Evolutionary conservation across 345 rosid species (phyloP).

Genomic region (Dipteronia dyeriana): DNA sequence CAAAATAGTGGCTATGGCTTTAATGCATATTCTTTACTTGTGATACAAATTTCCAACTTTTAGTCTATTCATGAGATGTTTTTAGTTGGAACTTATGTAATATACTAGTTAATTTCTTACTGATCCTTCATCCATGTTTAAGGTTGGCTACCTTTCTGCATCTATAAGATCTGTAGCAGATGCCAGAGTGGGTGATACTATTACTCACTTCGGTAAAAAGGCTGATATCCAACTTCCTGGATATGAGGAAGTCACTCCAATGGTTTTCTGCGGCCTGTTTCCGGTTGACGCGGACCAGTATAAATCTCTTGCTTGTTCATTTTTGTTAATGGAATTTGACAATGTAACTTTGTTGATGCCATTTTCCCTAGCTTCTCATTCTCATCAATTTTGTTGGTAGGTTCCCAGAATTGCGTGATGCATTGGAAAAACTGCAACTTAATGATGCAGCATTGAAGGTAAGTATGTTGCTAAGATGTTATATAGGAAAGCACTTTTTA

Average conservation of each 20-base stretch:
- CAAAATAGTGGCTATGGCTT: background rate
- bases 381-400: conserved; percentile 44
- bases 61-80: background rate
- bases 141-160: conserved; percentile 98
- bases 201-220: conserved; percentile 64
- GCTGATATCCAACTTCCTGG: conserved; percentile 88
- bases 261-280: conserved; percentile 98
- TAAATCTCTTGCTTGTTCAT: conserved; percentile 27
- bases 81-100: background rate
- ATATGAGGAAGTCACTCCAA: conserved; percentile 96
- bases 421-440: conserved; percentile 93
- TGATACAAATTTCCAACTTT: background rate
- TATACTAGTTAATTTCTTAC: background rate
- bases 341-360: conserved; percentile 12
- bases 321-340: conserved; percentile 12
- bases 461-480: conserved; percentile 13
- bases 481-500: background rate
- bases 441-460: conserved; percentile 99
- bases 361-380: conserved; percentile 11
- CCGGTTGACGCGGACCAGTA: conserved; percentile 99
- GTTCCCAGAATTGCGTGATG: conserved; percentile 93
- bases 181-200: conserved; percentile 98
- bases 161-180: conserved; percentile 95
- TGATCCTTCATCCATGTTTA: conserved; percentile 15
- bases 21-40: background rate